Evolutionary conservation across 2,329 filamentous ascomycete species (phyloP).

Genomic region (Phyllosticta citriasiana): DNA sequence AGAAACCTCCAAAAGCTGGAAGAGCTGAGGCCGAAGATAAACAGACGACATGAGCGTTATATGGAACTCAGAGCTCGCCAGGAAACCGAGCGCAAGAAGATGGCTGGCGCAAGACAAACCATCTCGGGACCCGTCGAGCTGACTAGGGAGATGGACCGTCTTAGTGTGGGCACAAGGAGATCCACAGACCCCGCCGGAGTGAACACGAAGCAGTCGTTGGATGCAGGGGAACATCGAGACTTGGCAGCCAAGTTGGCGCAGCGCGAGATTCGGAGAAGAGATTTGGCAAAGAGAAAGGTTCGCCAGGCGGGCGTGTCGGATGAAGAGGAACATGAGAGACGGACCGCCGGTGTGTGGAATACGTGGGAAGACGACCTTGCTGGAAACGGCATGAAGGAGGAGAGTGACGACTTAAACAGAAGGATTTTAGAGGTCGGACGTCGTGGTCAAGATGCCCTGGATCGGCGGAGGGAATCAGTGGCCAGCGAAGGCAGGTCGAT

Average conservation of each 20-base stretch:
- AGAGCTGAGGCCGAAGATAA: slow-evolving; percentile 67
- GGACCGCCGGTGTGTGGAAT: slow-evolving; percentile 44
- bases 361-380: slow-evolving; percentile 38
- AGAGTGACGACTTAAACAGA: slow-evolving; percentile 37
- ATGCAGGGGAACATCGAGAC: slow-evolving; percentile 23
- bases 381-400: slow-evolving; percentile 17
- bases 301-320: slow-evolving; percentile 48
- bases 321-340: slow-evolving; percentile 47
- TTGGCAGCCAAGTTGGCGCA: slow-evolving; percentile 26
- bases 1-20: slow-evolving; percentile 63
- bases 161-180: slow-evolving; percentile 8
- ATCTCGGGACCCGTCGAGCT: slow-evolving; percentile 18
- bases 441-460: slow-evolving; percentile 21
- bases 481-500: not conserved
- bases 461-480: slow-evolving; percentile 16
- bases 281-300: slow-evolving; percentile 20
- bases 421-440: slow-evolving; percentile 43
- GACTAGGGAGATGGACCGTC: slow-evolving; percentile 14
- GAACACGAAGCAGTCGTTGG: slow-evolving; percentile 19
- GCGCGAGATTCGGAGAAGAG: slow-evolving; percentile 25
- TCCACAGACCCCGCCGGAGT: slow-evolving; percentile 17
- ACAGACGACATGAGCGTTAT: slow-evolving; percentile 61
- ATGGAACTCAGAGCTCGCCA: slow-evolving; percentile 26
- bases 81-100: slow-evolving; percentile 32
- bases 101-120: slow-evolving; percentile 14